Percentiles rank a stretch among this genome's conserved stretches.
These are phyloP conservation scores for Ziziphus jujuba DNA, from an alignment of 306 rosid species.

Conservation along the genomic window DNA sequence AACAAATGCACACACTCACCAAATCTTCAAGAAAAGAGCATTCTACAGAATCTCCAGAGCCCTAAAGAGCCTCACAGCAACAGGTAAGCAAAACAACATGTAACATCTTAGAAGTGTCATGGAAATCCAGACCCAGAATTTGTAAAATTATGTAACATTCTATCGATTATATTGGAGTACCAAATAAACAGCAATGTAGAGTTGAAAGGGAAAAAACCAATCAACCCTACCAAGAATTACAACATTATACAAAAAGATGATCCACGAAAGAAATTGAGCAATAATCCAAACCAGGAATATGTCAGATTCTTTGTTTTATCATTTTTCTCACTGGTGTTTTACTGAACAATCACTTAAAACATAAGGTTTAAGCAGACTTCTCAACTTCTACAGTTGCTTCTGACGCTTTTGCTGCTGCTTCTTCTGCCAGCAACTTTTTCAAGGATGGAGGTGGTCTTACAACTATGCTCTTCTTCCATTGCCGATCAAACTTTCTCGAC, in stretches of 20 bases:
- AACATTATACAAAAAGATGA: background rate
- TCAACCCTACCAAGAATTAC: background rate
- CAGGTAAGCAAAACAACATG: too few species aligned
- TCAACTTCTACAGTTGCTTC: background rate
- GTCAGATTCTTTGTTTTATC: background rate
- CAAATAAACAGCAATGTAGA: background rate
- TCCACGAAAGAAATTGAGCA: background rate
- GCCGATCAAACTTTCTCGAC: constrained; percentile 80
- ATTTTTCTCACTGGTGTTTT: background rate
- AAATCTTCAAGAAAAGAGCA: too few species aligned
- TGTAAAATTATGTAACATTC: background rate
- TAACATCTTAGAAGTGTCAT: too few species aligned
- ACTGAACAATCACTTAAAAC: background rate
- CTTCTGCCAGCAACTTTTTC: constrained; percentile 66
- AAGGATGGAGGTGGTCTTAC: constrained; percentile 82
- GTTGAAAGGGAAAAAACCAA: background rate
- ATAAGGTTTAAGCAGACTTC: background rate
- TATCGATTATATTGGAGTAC: background rate
- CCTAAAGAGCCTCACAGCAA: too few species aligned
- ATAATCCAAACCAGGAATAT: background rate
- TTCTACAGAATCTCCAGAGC: too few species aligned
- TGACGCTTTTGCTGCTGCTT: constrained; percentile 50
- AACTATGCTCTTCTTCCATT: constrained; percentile 85
- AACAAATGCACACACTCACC: too few species aligned
- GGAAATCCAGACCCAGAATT: background rate